Evolutionary conservation across 2,329 filamentous ascomycete species (phyloP).

Genomic region (Aspergillus glaucus): DNA sequence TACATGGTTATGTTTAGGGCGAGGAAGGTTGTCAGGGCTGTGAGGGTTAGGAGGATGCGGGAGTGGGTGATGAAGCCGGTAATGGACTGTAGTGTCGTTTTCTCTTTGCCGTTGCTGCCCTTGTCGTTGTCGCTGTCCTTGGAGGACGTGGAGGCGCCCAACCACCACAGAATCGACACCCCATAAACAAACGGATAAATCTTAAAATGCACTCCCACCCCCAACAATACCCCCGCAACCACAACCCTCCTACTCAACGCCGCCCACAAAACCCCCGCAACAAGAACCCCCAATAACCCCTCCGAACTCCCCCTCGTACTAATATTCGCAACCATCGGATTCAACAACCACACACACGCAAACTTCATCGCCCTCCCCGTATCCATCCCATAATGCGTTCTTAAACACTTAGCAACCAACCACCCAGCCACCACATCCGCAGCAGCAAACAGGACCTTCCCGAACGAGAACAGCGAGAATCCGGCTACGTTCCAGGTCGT

Average conservation of each 20-base stretch:
- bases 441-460: slow-evolving; percentile 77
- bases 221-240: slow-evolving; percentile 69
- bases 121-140: slow-evolving; percentile 1
- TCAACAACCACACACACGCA: slow-evolving; percentile 85
- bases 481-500: slow-evolving; percentile 51
- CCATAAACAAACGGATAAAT: slow-evolving; percentile 98
- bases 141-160: slow-evolving; percentile 17
- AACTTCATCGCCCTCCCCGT: slow-evolving; percentile 61
- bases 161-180: slow-evolving; percentile 45
- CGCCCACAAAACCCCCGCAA: slow-evolving; percentile 77
- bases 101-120: not conserved
- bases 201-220: slow-evolving; percentile 89
- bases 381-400: slow-evolving; percentile 42
- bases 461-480: slow-evolving; percentile 58
- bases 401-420: slow-evolving; percentile 58
- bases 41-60: slow-evolving; percentile 37
- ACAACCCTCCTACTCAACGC: slow-evolving; percentile 57
- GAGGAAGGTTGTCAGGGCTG: slow-evolving; percentile 67
- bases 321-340: slow-evolving; percentile 97
- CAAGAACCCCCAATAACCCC: slow-evolving; percentile 77
- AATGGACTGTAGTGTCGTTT: slow-evolving; percentile 10
- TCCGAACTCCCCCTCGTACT: slow-evolving; percentile 93
- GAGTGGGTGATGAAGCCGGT: slow-evolving; percentile 33
- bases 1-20: slow-evolving; percentile 75
- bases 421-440: slow-evolving; percentile 81